Evolutionary conservation across 306 rosid genomes (phyloP).

Genomic region (Purshia tridentata): DNA sequence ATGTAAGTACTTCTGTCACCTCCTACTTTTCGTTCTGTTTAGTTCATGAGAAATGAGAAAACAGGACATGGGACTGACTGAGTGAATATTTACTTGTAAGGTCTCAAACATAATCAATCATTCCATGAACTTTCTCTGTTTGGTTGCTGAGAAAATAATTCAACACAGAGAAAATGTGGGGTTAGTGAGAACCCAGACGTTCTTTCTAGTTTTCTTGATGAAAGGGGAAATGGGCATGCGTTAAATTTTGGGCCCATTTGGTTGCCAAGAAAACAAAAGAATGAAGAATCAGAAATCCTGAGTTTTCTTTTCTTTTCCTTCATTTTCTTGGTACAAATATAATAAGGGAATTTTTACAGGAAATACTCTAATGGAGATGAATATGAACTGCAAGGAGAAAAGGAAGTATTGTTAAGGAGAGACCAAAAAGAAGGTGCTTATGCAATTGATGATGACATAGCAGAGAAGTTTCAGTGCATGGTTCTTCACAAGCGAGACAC

Average conservation of each 20-base stretch:
- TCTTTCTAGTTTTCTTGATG: slow-evolving; percentile 19
- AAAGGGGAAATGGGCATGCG: neutral
- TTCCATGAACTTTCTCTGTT: neutral
- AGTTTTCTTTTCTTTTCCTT: slow-evolving; percentile 1
- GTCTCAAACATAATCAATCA: no score
- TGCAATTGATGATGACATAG: slow-evolving; percentile 28
- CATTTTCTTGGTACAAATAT: neutral
- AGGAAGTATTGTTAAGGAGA: slow-evolving; percentile 8
- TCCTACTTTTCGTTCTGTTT: neutral
- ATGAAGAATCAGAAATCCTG: neutral
- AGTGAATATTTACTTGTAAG: no score
- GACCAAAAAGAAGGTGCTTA: slow-evolving; percentile 4
- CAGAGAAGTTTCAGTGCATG: slow-evolving; percentile 30
- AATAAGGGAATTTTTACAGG: slow-evolving; percentile 13
- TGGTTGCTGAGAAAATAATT: slow-evolving; percentile 6
- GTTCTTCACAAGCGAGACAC: slow-evolving; percentile 25
- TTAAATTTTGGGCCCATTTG: neutral
- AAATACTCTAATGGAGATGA: slow-evolving; percentile 22
- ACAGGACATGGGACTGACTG: no score
- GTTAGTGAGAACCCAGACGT: neutral
- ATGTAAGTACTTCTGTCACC: slow-evolving; percentile 17
- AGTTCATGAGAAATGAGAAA: neutral
- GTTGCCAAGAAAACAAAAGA: neutral
- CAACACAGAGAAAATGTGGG: slow-evolving; percentile 13
- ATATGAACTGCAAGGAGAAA: slow-evolving; percentile 20